These are phyloP conservation scores for Candida freyschussii DNA, from an alignment of 1,139 yeast genomes.

Conservation along the genomic window DNA sequence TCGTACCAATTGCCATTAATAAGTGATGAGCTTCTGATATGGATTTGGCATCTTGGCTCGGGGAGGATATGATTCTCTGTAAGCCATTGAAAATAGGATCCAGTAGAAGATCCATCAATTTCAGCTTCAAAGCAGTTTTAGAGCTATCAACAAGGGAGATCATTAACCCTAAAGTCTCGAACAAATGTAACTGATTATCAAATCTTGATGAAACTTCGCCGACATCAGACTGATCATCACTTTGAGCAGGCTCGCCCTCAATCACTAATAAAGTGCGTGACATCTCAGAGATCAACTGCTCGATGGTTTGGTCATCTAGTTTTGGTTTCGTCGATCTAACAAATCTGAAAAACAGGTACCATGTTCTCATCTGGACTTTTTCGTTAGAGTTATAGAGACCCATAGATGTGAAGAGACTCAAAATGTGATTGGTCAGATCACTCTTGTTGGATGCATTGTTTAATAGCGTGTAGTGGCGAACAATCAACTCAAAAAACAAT, in stretches of 20 bases:
- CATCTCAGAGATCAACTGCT: slow-evolving; percentile 44
- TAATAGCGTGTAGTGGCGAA: slow-evolving; percentile 71
- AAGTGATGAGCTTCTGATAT: slow-evolving; percentile 81
- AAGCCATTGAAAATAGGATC: slow-evolving; percentile 75
- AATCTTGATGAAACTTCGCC: slow-evolving; percentile 58
- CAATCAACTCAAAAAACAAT: slow-evolving; percentile 76
- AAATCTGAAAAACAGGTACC: slow-evolving; percentile 86
- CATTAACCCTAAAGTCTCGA: slow-evolving; percentile 73
- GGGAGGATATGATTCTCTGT: slow-evolving; percentile 56
- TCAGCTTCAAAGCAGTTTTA: slow-evolving; percentile 32
- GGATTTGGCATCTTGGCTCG: slow-evolving; percentile 39
- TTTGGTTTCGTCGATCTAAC: slow-evolving; percentile 71
- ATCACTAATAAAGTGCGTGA: slow-evolving; percentile 48
- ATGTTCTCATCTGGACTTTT: slow-evolving; percentile 76
- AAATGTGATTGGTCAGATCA: slow-evolving; percentile 55
- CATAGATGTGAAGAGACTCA: slow-evolving; percentile 73
- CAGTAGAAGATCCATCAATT: slow-evolving; percentile 57
- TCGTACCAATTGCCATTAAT: slow-evolving; percentile 83
- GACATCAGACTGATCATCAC: slow-evolving; percentile 45
- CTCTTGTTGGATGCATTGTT: slow-evolving; percentile 40
- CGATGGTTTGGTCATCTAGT: slow-evolving; percentile 45
- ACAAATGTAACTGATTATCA: slow-evolving; percentile 74
- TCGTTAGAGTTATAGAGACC: slow-evolving; percentile 74
- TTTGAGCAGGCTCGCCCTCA: slow-evolving; percentile 49
- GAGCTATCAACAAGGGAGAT: slow-evolving; percentile 45